Base-by-base conservation (phyloP, 2,329 filamentous ascomycete genomes). In the Chaetothyriales sp. region DNA sequence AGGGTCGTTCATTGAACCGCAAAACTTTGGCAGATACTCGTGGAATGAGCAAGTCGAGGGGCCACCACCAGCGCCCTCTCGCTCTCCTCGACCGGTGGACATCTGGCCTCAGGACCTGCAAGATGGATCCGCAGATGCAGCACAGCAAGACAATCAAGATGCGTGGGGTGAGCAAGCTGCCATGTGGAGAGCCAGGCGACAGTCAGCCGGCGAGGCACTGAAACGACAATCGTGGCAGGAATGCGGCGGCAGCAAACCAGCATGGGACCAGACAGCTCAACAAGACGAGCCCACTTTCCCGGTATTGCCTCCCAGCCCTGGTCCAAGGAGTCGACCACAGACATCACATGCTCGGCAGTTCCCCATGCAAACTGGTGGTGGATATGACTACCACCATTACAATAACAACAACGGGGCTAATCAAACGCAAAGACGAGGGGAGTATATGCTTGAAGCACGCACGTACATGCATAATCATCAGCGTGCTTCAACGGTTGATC, bases 21-120 rank as follows among this genome's bases (percentile, higher is more conserved):
- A 25, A 25, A 25, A 25, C 22, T 25, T 25, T 25, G 22, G 22
- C 6, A 6, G 22, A 6, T 25, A 25, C 22, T 25, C 22, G 22
- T 25, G 22, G 22, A 25, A 25, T 25, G 22, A 25, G 22, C 22
- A 3, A 25, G 22, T 25, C 22, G 22, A 25, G 3, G 22, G 22
- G 22, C 22, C 22, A 25, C 22, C 22, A 25, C 22, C 22, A 43
- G 57, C 57, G 10, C 58, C 58, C 19, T 54, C 51, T 5, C 58
- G 59, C 53, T 60, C 57, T 5, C 58, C 58, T 18, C 51, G 53
- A 43, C 58, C 58, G 1, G 28, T 56, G 8, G 57, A 59, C 46
- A 52, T 58, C 10, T 39, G 32, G 32, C 32, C 32, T 39, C 10
- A 39, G 9, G 32, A 15, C 10, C 32, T 15, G 15, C 32, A 12